Conservation (phyloP, 2,329 filamentous ascomycete species). For the Ilyonectria robusta region DNA sequence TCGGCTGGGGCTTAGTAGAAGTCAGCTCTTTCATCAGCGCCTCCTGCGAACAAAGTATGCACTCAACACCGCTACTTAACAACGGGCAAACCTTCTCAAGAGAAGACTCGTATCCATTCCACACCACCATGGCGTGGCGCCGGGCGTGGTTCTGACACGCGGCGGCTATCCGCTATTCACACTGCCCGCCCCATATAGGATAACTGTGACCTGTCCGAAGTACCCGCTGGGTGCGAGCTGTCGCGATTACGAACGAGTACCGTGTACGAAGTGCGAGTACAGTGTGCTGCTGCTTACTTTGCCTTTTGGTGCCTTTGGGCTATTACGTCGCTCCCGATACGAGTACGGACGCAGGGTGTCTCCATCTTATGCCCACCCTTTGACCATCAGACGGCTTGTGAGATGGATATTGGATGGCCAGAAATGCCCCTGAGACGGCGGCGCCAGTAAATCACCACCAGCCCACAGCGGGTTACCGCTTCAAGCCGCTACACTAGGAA, state of each 20-base stretch:
- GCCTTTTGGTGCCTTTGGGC: neutral
- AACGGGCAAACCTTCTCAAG: neutral
- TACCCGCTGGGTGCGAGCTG: neutral
- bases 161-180: slow-evolving; percentile 2
- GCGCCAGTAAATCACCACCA: slow-evolving; percentile 34
- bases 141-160: neutral
- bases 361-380: slow-evolving; percentile 10
- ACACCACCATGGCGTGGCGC: neutral
- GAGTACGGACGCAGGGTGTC: slow-evolving; percentile 10
- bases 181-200: neutral
- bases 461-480: neutral
- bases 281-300: neutral
- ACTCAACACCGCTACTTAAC: neutral
- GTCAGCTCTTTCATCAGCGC: neutral
- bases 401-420: slow-evolving; percentile 27
- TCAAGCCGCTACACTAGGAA: slow-evolving; percentile 42
- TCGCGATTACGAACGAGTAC: neutral
- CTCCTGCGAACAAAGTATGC: neutral
- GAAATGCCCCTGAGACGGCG: slow-evolving; percentile 42
- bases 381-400: neutral
- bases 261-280: neutral
- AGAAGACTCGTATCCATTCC: neutral
- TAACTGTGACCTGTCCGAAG: neutral
- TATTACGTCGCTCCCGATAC: slow-evolving; percentile 9
- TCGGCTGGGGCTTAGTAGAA: neutral